Evolutionary conservation across 805 yeast species (phyloP), one percentile per base, ranked within the genome.

Genomic region (Candida sakaeoensis): DNA sequence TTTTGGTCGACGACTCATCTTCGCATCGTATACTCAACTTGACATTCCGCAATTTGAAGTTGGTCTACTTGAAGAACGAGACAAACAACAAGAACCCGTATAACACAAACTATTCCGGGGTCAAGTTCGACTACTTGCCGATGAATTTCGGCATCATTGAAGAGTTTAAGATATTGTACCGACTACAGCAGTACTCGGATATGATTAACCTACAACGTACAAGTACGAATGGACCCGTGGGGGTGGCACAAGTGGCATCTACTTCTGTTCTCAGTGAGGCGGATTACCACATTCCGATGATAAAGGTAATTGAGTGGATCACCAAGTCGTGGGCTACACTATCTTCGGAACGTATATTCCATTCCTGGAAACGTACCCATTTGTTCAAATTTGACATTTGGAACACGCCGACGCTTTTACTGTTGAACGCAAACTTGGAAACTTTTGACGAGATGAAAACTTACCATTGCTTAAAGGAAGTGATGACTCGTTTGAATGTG

Each of bases 101-200:
- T 47, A 55, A 52, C 33, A 56, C 66, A 5, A 45, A 54, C 8
- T 57, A 49, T 40, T 58, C 72, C 25, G 80, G 79, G 28, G 63
- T 72, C 5, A 75, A 71, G 44, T 61, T 79, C 37, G 72, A 71
- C 48, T 78, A 75, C 50, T 54, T 78, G 24, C 85, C 85, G 6
- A 77, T 79, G 67, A 75, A 70, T 43, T 78, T 80, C 71, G 86
- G 86, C 3, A 75, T 80, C 3, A 65, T 75, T 29, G 78, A 77
- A 42, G 85, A 80, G 49, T 76, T 80, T 52, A 78, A 77, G 50
- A 66, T 78, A 10, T 59, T 75, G 34, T 80, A 74, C 48, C 67
- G 86, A 41, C 61, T 75, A 5, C 79, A 74, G 43, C 85, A 80
- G 46, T 80, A 79, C 45, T 59, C 61, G 46, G 70, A 65, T 37